Conservation (phyloP, 169 alveolate genomes). For the Cystoisospora suis region DNA sequence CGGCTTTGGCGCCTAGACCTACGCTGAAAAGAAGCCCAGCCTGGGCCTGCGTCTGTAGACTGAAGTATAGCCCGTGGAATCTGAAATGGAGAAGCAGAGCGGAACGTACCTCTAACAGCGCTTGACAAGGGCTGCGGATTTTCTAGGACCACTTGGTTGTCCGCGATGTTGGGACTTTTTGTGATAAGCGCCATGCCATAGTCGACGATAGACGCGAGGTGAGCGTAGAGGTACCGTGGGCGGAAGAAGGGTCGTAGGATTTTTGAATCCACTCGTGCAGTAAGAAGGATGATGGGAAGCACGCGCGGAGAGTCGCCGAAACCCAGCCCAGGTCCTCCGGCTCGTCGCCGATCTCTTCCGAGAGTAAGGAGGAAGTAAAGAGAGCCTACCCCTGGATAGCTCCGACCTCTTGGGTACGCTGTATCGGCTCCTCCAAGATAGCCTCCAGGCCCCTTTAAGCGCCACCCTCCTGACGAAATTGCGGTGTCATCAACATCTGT, state of each 20-base stretch:
- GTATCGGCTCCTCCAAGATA: constrained; percentile 33
- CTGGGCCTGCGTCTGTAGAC: too few species aligned
- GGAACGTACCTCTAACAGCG: neutral
- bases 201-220: neutral
- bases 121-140: neutral
- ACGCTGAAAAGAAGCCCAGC: too few species aligned
- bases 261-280: constrained; percentile 6
- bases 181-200: constrained; percentile 2
- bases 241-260: neutral
- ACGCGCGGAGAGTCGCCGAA: too few species aligned
- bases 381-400: constrained; percentile 40
- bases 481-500: constrained; percentile 45
- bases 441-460: neutral
- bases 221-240: neutral
- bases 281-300: constrained; percentile 22
- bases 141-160: neutral
- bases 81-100: too few species aligned
- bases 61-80: too few species aligned
- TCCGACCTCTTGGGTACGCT: neutral
- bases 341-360: too few species aligned
- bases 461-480: constrained; percentile 47
- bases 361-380: constrained; percentile 9
- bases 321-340: too few species aligned
- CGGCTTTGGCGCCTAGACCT: too few species aligned
- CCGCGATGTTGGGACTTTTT: neutral